Base-by-base conservation (phyloP, 2,329 filamentous ascomycete species). In the Penicillium italicum region DNA sequence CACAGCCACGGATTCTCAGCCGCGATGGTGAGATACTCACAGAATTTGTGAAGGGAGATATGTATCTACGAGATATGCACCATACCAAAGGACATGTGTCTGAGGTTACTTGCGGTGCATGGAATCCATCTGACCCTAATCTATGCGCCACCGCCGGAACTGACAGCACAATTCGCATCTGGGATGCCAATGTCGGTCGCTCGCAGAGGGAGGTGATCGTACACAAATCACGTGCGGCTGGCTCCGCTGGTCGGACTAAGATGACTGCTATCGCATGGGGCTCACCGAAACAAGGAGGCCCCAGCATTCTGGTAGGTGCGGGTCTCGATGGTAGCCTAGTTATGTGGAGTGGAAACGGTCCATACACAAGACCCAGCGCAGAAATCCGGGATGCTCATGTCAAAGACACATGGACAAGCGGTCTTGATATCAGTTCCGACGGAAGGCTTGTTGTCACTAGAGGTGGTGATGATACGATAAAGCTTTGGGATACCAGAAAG, bases 31-130 rank as follows among this genome's bases (percentile, higher is more conserved):
- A 95, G 42, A 81, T 89, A 8, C 66, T 95, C 46, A 87, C 88
- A 1, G 91, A 97, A 69, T 97, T 96, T 62, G 88, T 91, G 64
- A 99, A 99, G 76, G 94, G 94, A 43, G 94, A 99, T 71, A 97
- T 97, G 92, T 99, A 99, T 68, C 77, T 99, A 62, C 84, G 93
- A 52, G 94, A 99, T 72, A 95, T 97, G 88, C 85, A 97, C 74
- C 92, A 97, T 71, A 99, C 94, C 5, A 97, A 97, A 72, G 94
- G 94, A 1, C 94, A 99, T 74, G 86, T 97, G 50, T 92, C 92
- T 4, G 94, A 97, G 74, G 84, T 97, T 38, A 91, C 91, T 4
- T 89, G 87, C 22, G 93, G 90, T 22, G 88, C 88, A 37, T 99
- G 94, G 94, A 90, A 93, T 73, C 94, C 94, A 0, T 86, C 86